Base-by-base conservation (phyloP, 441 rosid species). In the Brassica balearica region DNA sequence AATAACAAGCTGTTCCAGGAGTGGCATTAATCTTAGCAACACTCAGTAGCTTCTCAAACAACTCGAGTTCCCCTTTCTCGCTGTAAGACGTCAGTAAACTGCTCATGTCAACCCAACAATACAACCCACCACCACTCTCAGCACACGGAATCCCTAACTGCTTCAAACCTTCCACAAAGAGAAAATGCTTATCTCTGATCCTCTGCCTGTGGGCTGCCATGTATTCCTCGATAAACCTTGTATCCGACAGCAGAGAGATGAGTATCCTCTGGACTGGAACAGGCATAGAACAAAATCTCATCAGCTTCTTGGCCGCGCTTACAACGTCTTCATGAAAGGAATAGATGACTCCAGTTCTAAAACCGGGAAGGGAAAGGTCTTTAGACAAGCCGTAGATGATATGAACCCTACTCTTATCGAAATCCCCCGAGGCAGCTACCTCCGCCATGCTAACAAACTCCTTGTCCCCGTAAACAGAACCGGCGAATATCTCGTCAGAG, bases 391-490 rank as follows among this genome's bases (percentile, higher is more conserved):
- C 97, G 63, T 95, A 93, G 34, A 95, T 67, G 58, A 93, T 83
- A 83, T 95, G 99, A 82, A 93, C 92, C 82, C 98, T 87, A 74
- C 64, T 83, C 89, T 87, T 88, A 84, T 93, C 99, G 53, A 83
- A 83, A 27, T 86, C 92, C 77, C 84, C 92, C 6, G 76, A 84
- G 71, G 70, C 86, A 14, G 89, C 84, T 61, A 93, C 83, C 84
- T 95, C 92, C 8, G 93, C 90, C 87, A 91, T 83, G 86, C 98
- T 95, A 59, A 95, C 91, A 82, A 95, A 93, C 76, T 90, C 90
- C 69, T 81, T 87, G 19, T 72, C 77, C 61, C 95, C 95, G 76
- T 87, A 87, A 29, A 84, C 82, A 72, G 96, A 89, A 10, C 97
- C 99, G 0, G 92, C 94, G 64, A 87, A 93, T 79, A 95, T 91